phyloP scores from a whole-genome alignment of 345 rosid genomes.

The Psidium friedrichsthalianum region DNA sequence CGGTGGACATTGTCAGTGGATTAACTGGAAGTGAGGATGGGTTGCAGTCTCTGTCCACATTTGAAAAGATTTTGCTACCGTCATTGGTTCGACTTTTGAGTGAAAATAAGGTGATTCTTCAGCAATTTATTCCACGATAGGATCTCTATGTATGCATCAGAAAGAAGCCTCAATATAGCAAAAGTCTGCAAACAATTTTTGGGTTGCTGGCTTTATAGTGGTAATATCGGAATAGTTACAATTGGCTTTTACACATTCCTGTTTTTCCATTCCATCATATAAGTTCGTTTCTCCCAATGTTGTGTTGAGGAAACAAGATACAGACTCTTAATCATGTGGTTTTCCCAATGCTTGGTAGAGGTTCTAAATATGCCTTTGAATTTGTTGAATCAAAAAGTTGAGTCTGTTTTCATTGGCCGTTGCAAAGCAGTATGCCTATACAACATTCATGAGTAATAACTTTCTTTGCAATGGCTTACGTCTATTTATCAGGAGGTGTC shows the following conservation, averaged over 20 bases:
- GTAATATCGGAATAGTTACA: neutral
- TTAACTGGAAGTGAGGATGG: conserved; percentile 87
- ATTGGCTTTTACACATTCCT: neutral
- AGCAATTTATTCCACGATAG: neutral
- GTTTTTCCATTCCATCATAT: neutral
- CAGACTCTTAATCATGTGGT: neutral
- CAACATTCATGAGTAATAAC: neutral
- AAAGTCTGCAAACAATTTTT: neutral
- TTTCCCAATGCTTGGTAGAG: neutral
- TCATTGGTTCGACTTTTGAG: conserved; percentile 47
- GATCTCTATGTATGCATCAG: neutral
- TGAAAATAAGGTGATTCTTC: conserved; percentile 49
- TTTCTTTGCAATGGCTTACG: neutral
- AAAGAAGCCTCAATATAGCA: neutral
- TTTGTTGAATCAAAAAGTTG: neutral
- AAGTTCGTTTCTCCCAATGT: neutral
- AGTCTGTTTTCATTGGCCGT: neutral
- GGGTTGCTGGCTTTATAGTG: neutral
- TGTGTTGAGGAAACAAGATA: neutral
- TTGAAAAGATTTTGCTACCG: conserved; percentile 40
- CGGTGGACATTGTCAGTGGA: conserved; percentile 70
- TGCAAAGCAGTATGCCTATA: neutral
- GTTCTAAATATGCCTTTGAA: neutral
- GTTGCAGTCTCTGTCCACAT: conserved; percentile 43
- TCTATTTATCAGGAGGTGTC: conserved; percentile 53